phyloP scores from a whole-genome alignment of 2,329 filamentous ascomycete genomes.

The Corinectria fuckeliana region DNA sequence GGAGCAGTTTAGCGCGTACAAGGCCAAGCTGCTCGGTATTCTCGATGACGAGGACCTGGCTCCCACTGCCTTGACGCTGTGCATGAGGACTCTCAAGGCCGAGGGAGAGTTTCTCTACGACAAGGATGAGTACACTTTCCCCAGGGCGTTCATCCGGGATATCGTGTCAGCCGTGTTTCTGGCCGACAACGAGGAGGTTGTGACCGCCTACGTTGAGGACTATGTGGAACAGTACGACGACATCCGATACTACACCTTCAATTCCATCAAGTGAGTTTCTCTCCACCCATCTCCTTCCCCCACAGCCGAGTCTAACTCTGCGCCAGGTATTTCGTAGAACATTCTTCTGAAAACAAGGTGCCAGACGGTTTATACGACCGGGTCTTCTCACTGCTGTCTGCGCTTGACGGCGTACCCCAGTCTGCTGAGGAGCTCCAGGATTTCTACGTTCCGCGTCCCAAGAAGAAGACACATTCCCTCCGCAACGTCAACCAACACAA shows the following conservation, averaged over 20 bases:
- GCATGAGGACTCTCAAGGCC: constrained; percentile 84
- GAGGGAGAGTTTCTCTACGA: constrained; percentile 70
- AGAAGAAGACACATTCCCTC: constrained; percentile 71
- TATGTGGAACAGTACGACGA: constrained; percentile 84
- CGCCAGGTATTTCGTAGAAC: constrained; percentile 39
- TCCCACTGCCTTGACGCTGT: constrained; percentile 74
- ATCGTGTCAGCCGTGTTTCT: constrained; percentile 69
- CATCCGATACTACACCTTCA: constrained; percentile 82
- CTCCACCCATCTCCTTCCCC: too few species aligned
- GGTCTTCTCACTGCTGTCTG: constrained; percentile 67
- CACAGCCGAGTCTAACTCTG: neutral
- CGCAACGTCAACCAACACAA: constrained; percentile 74
- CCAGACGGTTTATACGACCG: constrained; percentile 55
- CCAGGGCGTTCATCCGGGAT: constrained; percentile 67
- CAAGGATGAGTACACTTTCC: constrained; percentile 72
- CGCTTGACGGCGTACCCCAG: constrained; percentile 74
- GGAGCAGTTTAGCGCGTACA: constrained; percentile 75
- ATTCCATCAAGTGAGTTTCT: constrained; percentile 70
- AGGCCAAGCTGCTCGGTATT: constrained; percentile 64
- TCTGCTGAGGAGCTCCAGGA: constrained; percentile 70
- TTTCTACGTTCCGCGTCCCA: constrained; percentile 70
- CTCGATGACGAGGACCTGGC: constrained; percentile 70
- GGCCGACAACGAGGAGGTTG: constrained; percentile 63
- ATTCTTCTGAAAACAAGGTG: constrained; percentile 22
- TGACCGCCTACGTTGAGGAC: constrained; percentile 76